A percentile compares a stretch with the other conserved stretches of the same genome.
Conservation (phyloP, 23 red algal species). For the Gracilaria domingensis region DNA sequence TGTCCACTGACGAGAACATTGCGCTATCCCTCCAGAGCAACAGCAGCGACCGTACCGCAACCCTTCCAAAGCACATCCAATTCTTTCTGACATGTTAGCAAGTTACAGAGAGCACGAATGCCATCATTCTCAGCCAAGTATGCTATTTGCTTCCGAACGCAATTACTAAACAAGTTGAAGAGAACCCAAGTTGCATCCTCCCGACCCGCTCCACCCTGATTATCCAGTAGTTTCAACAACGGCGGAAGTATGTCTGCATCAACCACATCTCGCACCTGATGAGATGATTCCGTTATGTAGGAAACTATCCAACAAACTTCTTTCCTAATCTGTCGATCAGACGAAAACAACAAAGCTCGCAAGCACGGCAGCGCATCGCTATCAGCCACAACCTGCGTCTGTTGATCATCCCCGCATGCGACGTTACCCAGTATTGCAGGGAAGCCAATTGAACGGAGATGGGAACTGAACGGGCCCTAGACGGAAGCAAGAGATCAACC, state of each 20-base stretch:
- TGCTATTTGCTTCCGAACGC: constrained; percentile 73
- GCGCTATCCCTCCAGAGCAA: constrained; percentile 87
- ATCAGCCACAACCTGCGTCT: constrained; percentile 99
- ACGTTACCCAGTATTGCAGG: constrained; percentile 96
- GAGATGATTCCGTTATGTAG: constrained; percentile 98
- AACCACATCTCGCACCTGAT: constrained; percentile 96
- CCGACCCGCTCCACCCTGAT: constrained; percentile 79
- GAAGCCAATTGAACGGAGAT: constrained; percentile 88
- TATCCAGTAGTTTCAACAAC: constrained; percentile 79
- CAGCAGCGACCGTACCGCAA: constrained; percentile 88
- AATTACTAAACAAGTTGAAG: constrained; percentile 91
- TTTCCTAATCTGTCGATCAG: constrained; percentile 91
- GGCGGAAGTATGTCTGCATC: constrained; percentile 93
- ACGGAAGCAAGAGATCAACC: constrained; percentile 74
- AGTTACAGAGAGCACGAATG: constrained; percentile 85
- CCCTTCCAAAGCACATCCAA: constrained; percentile 98
- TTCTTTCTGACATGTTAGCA: constrained; percentile 85
- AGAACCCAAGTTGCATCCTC: constrained; percentile 98
- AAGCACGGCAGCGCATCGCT: constrained; percentile 90
- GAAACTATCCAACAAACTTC: constrained; percentile 99
- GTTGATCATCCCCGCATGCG: constrained; percentile 97
- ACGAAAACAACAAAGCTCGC: constrained; percentile 74
- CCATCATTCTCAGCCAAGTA: constrained; percentile 83
- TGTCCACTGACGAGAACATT: constrained; percentile 91
- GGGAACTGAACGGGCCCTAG: constrained; percentile 66